These are phyloP conservation scores for Colletotrichum trifolii DNA, from an alignment of 2,329 filamentous ascomycete genomes.

Conservation along the genomic window DNA sequence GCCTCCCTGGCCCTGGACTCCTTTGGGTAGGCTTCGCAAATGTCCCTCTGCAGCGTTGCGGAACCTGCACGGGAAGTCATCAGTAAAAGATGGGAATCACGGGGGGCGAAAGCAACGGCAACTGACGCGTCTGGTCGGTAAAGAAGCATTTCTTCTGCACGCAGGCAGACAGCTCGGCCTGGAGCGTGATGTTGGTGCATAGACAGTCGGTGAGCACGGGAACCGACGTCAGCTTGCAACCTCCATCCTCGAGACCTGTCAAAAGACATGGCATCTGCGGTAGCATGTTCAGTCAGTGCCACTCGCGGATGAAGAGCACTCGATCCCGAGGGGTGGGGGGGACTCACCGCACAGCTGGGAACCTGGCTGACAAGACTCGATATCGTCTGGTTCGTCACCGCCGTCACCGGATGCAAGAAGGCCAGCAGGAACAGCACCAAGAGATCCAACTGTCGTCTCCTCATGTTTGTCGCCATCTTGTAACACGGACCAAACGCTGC, in stretches of 20 bases:
- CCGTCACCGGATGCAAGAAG: neutral
- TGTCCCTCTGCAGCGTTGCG: neutral
- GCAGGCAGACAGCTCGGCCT: constrained; percentile 30
- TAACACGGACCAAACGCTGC: neutral
- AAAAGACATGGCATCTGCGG: constrained; percentile 18
- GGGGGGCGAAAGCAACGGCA: neutral
- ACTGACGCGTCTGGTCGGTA: constrained; percentile 32
- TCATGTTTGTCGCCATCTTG: constrained; percentile 4
- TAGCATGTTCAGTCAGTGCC: neutral
- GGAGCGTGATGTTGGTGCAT: constrained; percentile 31
- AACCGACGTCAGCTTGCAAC: constrained; percentile 31
- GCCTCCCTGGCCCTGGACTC: constrained; percentile 30
- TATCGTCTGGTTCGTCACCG: constrained; percentile 5
- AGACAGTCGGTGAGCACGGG: constrained; percentile 31
- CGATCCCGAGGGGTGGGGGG: no score
- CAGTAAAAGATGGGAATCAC: neutral
- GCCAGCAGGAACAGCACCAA: constrained; percentile 4
- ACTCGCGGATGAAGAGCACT: neutral
- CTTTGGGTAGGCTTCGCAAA: constrained; percentile 37
- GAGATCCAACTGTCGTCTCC: neutral
- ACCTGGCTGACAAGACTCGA: neutral
- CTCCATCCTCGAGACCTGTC: neutral
- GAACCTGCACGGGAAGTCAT: neutral
- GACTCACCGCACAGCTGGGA: constrained; percentile 11
- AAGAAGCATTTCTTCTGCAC: constrained; percentile 34